These are phyloP conservation scores for Xylaria nigripes DNA, from an alignment of 495 filamentous ascomycete species.

Conservation along the genomic window DNA sequence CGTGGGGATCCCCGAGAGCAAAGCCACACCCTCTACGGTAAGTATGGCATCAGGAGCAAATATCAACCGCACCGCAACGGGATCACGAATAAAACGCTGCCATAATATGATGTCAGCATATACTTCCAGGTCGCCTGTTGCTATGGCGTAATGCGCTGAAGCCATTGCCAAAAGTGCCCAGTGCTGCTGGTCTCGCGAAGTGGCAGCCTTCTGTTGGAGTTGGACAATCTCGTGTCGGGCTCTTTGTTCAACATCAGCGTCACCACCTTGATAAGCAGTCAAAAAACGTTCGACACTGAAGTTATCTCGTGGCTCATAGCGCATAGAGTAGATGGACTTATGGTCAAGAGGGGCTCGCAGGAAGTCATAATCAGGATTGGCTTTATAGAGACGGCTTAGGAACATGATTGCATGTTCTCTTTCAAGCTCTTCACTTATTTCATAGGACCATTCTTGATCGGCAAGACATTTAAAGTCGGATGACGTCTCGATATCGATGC, in stretches of 20 bases:
- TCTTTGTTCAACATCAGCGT: conserved; percentile 9
- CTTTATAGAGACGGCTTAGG: conserved; percentile 5
- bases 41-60: conserved; percentile 12
- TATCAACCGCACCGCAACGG: conserved; percentile 17
- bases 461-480: conserved; percentile 11
- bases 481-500: conserved; percentile 14
- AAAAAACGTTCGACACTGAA: conserved; percentile 16
- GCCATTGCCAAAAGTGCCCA: conserved; percentile 23
- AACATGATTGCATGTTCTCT: conserved; percentile 15
- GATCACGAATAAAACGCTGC: conserved; percentile 26
- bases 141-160: conserved; percentile 21
- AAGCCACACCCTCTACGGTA: conserved; percentile 13
- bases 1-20: conserved; percentile 17
- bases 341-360: neutral
- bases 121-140: conserved; percentile 21
- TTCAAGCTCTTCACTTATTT: conserved; percentile 10
- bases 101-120: conserved; percentile 21
- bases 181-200: conserved; percentile 17
- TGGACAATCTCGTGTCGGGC: conserved; percentile 9
- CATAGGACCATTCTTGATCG: conserved; percentile 12
- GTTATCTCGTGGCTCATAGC: conserved; percentile 8
- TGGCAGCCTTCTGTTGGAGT: conserved; percentile 17
- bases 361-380: conserved; percentile 14
- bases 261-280: conserved; percentile 3
- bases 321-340: conserved; percentile 1